Evolutionary conservation across 1,139 yeast species (phyloP).

Genomic region (Suhomyces atakaporum): DNA sequence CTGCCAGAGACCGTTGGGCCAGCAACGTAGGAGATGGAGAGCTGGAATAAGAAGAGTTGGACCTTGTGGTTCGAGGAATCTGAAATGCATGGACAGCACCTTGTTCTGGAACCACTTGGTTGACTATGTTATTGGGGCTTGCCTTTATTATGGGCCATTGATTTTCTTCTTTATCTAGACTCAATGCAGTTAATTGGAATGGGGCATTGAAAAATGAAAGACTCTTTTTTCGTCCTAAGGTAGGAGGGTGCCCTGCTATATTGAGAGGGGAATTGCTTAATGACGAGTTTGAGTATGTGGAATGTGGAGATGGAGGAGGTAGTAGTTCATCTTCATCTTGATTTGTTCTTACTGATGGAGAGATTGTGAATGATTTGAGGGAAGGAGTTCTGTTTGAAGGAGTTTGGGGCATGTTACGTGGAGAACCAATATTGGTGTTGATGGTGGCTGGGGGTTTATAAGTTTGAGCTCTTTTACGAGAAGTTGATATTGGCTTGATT

Average conservation of each 20-base stretch:
- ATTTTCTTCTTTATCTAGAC: constrained; percentile 10
- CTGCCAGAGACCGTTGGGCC: constrained; percentile 4
- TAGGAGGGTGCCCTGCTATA: constrained; percentile 1
- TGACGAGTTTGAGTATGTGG: constrained; percentile 18
- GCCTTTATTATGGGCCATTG: constrained; percentile 17
- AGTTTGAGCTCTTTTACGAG: constrained; percentile 31
- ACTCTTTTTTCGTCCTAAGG: constrained; percentile 10
- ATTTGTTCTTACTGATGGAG: constrained; percentile 33
- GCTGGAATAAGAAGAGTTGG: constrained; percentile 8
- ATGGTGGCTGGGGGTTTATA: constrained; percentile 18
- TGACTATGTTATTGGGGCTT: constrained; percentile 14
- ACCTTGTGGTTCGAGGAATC: constrained; percentile 5
- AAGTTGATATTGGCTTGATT: constrained; percentile 4
- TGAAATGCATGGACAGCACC: constrained; percentile 14
- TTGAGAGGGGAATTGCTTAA: constrained; percentile 13
- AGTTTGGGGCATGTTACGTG: constrained; percentile 12
- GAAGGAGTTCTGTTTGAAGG: constrained; percentile 32
- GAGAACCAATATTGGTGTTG: constrained; percentile 4
- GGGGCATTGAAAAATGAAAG: constrained; percentile 11
- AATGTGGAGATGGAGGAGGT: constrained; percentile 23
- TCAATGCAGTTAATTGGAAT: constrained; percentile 4
- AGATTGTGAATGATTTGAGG: constrained; percentile 41
- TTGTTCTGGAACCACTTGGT: constrained; percentile 13
- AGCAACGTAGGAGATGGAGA: constrained; percentile 11
- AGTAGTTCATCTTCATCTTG: constrained; percentile 4